Evolutionary conservation across 108 stramenopile species (phyloP).

Genomic region (Chaetoceros tenuissimus): DNA sequence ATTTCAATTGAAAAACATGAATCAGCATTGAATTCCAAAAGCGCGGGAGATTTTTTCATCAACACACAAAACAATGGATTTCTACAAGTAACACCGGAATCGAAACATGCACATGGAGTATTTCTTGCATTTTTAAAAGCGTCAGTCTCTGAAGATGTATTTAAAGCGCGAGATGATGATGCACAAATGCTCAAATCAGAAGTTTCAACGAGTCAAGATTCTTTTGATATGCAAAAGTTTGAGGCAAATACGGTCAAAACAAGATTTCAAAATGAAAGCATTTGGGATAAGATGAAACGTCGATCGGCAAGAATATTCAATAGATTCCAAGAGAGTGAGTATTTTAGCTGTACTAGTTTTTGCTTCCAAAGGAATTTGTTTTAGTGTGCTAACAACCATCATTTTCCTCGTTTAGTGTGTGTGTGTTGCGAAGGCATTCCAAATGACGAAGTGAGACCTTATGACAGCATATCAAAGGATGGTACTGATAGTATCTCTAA

Average conservation of each 20-base stretch:
- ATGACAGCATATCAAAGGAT: not conserved
- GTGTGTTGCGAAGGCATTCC: not conserved
- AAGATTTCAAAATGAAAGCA: not conserved
- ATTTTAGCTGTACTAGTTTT: not conserved
- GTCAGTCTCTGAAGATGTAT: not conserved
- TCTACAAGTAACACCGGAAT: not conserved
- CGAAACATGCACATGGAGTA: not conserved
- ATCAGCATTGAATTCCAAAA: not conserved
- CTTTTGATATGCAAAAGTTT: not conserved
- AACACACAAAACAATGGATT: not conserved
- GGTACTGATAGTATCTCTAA: not conserved
- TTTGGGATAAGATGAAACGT: not conserved
- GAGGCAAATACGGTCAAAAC: not conserved
- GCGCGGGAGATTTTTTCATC: not conserved
- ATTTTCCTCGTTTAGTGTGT: not conserved
- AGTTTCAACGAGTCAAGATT: not conserved
- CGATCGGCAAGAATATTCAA: not conserved
- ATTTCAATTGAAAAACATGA: not conserved
- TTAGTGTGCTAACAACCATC: not conserved
- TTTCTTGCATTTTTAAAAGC: not conserved
- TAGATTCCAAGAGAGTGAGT: not conserved
- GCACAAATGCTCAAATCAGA: not conserved
- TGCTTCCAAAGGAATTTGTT: not conserved
- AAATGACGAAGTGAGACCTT: not conserved
- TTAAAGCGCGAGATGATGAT: not conserved